A percentile compares a stretch with the other conserved stretches of the same genome.
Conservation (phyloP, 2,329 filamentous ascomycete genomes). For the Fusarium avenaceum region DNA sequence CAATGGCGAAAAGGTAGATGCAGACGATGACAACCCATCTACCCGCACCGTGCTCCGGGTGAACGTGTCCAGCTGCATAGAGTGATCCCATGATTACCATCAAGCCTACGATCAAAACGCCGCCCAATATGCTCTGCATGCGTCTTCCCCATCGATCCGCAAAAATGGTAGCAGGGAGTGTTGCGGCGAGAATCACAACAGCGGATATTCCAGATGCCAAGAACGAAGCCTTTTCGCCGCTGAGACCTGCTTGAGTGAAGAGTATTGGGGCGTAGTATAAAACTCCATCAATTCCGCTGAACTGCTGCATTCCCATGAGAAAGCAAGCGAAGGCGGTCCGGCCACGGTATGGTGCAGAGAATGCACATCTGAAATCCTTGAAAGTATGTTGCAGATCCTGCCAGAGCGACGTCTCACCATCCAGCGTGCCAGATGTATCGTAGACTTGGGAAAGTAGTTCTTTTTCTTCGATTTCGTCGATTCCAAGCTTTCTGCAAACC, state of each 20-base stretch:
- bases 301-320: slow-evolving; percentile 70
- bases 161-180: slow-evolving; percentile 66
- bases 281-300: slow-evolving; percentile 72
- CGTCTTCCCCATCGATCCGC: slow-evolving; percentile 70
- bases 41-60: slow-evolving; percentile 54
- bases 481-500: slow-evolving; percentile 57
- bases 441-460: slow-evolving; percentile 51
- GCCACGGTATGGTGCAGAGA: slow-evolving; percentile 56
- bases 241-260: slow-evolving; percentile 71
- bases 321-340: slow-evolving; percentile 68
- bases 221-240: slow-evolving; percentile 65
- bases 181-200: slow-evolving; percentile 67
- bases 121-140: slow-evolving; percentile 66
- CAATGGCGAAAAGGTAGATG: slow-evolving; percentile 64
- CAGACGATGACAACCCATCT: slow-evolving; percentile 65
- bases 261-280: slow-evolving; percentile 72
- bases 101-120: slow-evolving; percentile 61
- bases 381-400: slow-evolving; percentile 49
- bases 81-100: slow-evolving; percentile 68
- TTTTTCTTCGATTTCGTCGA: slow-evolving; percentile 60
- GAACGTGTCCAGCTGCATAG: slow-evolving; percentile 60
- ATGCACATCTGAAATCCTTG: slow-evolving; percentile 52
- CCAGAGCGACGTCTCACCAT: slow-evolving; percentile 49
- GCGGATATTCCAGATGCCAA: slow-evolving; percentile 72
- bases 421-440: slow-evolving; percentile 29